Base-by-base conservation (phyloP, 306 rosid genomes). In the Trifolium fragiferum region DNA sequence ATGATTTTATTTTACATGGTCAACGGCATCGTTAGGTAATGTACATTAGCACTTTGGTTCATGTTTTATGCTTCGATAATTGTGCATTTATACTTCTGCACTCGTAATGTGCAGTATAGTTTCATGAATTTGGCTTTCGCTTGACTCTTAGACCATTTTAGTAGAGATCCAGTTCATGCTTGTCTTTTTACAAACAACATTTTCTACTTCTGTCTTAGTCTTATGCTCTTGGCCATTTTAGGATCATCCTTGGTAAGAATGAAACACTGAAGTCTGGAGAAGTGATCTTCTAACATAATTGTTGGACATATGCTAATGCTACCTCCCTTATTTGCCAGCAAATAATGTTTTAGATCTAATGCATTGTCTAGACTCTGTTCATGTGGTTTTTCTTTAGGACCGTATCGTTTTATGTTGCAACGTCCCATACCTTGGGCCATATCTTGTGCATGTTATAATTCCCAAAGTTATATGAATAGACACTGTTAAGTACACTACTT, bases 101-200 rank as follows among this genome's bases (percentile, higher is more conserved):
- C 57, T 77, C 38, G 6, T 51, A 49, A 37, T 47, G 33, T 71
- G 21, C 41, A 19, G 44, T 63, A 12, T 66, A 65, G 35, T 55
- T 72, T 65, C 60, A 58, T 21, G 41, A 78, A 21, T 63, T 62
- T 25, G 46, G 32, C 16, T 68, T 38, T 47, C 55, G 70, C 71
- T 78, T 10, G 60, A 54, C 14, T 15, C 14, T 30, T 57, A 5
- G 35, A 57, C 44, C 40, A 47, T 79, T 47, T 66, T 38, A 66
- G 57, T 73, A 46, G 1, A 58, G 63, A 16, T 10, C 13, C 6
- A 16, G 21, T 73, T 73, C 44, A 11, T 74, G 38, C 60, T 18
- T 66, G 50, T 23, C 49, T 30, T 72, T 59, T 47, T 15, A 8
- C 71, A 66, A 16, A 16, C 55, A 66, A 66, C 14, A 25, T 18